A percentile compares a stretch with the other conserved stretches of the same genome.
phyloP scores from a whole-genome alignment of 768 basidiomycete species.

The Gyrodon lividus region DNA sequence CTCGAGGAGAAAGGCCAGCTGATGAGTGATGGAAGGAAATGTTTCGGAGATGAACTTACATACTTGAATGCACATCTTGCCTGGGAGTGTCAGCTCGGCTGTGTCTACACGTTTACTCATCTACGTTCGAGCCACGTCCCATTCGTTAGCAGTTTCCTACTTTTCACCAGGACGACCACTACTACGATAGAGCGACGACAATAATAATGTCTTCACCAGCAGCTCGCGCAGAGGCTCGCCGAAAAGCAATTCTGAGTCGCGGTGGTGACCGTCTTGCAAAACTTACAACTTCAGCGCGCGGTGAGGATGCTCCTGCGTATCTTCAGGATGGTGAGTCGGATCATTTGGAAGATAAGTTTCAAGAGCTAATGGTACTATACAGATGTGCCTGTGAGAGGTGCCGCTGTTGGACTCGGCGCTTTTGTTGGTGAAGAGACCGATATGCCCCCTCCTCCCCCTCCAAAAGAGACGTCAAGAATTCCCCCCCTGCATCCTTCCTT shows the following conservation, averaged over 20 bases:
- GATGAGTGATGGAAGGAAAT: background rate
- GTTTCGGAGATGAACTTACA: constrained; percentile 3
- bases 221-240: constrained; percentile 74
- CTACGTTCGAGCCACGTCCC: background rate
- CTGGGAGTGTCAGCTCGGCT: constrained; percentile 3
- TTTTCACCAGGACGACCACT: constrained; percentile 1
- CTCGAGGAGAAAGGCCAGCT: background rate
- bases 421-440: constrained; percentile 39
- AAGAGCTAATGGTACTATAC: background rate
- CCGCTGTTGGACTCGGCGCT: constrained; percentile 20
- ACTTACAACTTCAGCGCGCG: constrained; percentile 72
- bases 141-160: background rate
- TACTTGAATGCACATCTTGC: background rate
- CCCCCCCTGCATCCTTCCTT: constrained; percentile 26
- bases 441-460: constrained; percentile 27
- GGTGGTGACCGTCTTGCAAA: constrained; percentile 75
- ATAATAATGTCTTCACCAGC: constrained; percentile 44
- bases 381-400: constrained; percentile 15
- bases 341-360: background rate
- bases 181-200: constrained; percentile 7
- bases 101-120: background rate
- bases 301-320: constrained; percentile 62
- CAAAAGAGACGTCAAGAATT: constrained; percentile 25
- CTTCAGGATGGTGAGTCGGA: constrained; percentile 44
- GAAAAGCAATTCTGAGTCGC: constrained; percentile 72